phyloP scores from a whole-genome alignment of 129 eudicot genomes.

The Escallonia rubra region DNA sequence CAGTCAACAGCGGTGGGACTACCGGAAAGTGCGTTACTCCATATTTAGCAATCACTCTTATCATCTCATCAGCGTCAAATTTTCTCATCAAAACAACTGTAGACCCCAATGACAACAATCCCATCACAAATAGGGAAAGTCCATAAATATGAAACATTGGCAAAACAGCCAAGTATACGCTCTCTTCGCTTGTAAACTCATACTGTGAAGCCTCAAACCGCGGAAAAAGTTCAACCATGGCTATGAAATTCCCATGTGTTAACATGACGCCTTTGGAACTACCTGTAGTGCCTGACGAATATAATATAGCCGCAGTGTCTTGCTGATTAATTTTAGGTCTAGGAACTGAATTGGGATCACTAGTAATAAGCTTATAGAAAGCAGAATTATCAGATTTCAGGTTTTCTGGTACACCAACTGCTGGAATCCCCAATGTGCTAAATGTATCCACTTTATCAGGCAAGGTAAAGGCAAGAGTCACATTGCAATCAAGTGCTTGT shows the following conservation, averaged over 20 bases:
- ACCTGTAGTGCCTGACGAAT: conserved; percentile 93
- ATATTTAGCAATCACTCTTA: conserved; percentile 42
- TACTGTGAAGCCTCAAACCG: conserved; percentile 73
- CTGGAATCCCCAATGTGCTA: conserved; percentile 30
- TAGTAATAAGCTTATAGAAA: conserved; percentile 38
- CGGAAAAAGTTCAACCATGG: conserved; percentile 64
- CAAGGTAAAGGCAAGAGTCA: conserved; percentile 35
- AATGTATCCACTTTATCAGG: conserved; percentile 31
- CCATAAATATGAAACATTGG: conserved; percentile 98
- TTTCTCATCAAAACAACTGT: conserved; percentile 60
- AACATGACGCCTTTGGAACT: conserved; percentile 66
- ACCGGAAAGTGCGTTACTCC: conserved; percentile 69
- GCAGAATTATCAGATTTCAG: conserved; percentile 4
- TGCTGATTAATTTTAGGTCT: conserved; percentile 41
- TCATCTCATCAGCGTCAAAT: conserved; percentile 47
- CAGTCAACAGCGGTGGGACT: conserved; percentile 70
- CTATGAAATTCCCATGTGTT: conserved; percentile 69
- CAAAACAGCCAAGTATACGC: conserved; percentile 60
- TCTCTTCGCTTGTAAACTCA: conserved; percentile 27
- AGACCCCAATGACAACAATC: conserved; percentile 66
- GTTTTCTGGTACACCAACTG: conserved; percentile 45
- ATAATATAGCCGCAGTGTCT: conserved; percentile 81
- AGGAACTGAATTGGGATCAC: conserved; percentile 33
- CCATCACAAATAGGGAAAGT: conserved; percentile 59
- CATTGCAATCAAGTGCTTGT: conserved; percentile 46